Percentiles rank a stretch among this genome's conserved stretches.
phyloP scores from a whole-genome alignment of 2,329 filamentous ascomycete genomes.

The Graphiopsis chlorocephala region DNA sequence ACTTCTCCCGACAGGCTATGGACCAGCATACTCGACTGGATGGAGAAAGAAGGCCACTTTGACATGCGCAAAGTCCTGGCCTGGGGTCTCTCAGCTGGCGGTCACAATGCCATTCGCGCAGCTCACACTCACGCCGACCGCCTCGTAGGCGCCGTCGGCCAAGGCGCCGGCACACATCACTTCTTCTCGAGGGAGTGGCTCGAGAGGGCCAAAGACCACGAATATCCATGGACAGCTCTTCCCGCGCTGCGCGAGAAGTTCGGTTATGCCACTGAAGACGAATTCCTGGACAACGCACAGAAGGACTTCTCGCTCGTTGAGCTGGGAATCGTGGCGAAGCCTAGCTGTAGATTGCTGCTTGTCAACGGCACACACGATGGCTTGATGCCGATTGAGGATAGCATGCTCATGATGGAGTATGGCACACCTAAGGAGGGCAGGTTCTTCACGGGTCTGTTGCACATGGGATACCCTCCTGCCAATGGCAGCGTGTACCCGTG shows the following conservation, averaged over 20 bases:
- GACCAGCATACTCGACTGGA: constrained; percentile 61
- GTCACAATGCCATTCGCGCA: constrained; percentile 64
- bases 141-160: constrained; percentile 58
- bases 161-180: constrained; percentile 62
- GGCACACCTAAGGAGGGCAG: constrained; percentile 64
- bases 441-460: constrained; percentile 60
- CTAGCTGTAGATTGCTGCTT: constrained; percentile 57
- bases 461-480: constrained; percentile 67
- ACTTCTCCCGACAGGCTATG: constrained; percentile 60
- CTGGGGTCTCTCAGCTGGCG: constrained; percentile 52
- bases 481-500: constrained; percentile 59
- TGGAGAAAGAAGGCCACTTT: constrained; percentile 50
- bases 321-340: constrained; percentile 55
- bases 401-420: constrained; percentile 62
- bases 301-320: constrained; percentile 63
- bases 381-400: constrained; percentile 67
- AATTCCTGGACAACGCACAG: constrained; percentile 55
- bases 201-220: constrained; percentile 60
- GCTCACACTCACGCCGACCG: constrained; percentile 62
- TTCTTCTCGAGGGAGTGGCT: constrained; percentile 62
- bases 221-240: constrained; percentile 47
- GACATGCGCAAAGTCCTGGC: constrained; percentile 57
- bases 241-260: constrained; percentile 58
- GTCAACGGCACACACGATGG: constrained; percentile 62
- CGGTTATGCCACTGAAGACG: constrained; percentile 57